A percentile compares a stretch with the other conserved stretches of the same genome.
Evolutionary conservation across 768 basidiomycete species (phyloP).

Genomic region (Coprinopsis cinerea): DNA sequence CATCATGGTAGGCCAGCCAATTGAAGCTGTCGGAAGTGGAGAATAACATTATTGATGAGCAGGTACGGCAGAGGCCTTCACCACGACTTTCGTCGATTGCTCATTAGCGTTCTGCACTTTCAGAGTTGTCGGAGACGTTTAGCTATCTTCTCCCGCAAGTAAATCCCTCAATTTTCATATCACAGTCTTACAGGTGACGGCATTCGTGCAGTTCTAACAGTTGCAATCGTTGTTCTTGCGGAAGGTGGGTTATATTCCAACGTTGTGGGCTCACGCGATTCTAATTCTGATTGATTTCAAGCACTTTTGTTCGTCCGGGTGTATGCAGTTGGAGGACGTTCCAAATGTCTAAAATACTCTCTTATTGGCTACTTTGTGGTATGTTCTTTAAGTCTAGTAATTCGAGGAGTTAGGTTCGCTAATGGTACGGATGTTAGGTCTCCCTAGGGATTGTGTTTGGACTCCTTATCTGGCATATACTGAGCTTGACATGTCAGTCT

Average conservation of each 20-base stretch:
- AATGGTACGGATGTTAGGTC: neutral
- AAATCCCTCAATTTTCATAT: neutral
- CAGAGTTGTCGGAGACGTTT: too few relatives aligned
- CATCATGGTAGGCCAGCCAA: neutral
- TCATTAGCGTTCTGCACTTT: too few relatives aligned
- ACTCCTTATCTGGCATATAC: too few relatives aligned
- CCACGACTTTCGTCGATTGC: too few relatives aligned
- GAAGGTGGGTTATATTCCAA: neutral
- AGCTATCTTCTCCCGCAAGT: too few relatives aligned
- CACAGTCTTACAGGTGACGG: too few relatives aligned
- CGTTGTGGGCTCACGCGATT: neutral
- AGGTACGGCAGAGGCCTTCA: too few relatives aligned
- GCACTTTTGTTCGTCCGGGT: neutral
- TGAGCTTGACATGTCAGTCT: too few relatives aligned
- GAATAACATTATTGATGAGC: neutral
- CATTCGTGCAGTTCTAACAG: neutral
- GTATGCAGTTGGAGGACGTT: neutral
- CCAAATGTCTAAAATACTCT: neutral
- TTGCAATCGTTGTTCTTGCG: neutral
- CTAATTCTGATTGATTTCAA: neutral
- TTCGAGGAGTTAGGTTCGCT: neutral
- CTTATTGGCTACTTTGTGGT: neutral
- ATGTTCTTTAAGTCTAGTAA: neutral
- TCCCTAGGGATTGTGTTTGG: neutral
- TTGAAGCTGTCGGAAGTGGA: neutral